phyloP scores from a whole-genome alignment of 352 stramenopile species.

The Phytophthora chlamydospora region DNA sequence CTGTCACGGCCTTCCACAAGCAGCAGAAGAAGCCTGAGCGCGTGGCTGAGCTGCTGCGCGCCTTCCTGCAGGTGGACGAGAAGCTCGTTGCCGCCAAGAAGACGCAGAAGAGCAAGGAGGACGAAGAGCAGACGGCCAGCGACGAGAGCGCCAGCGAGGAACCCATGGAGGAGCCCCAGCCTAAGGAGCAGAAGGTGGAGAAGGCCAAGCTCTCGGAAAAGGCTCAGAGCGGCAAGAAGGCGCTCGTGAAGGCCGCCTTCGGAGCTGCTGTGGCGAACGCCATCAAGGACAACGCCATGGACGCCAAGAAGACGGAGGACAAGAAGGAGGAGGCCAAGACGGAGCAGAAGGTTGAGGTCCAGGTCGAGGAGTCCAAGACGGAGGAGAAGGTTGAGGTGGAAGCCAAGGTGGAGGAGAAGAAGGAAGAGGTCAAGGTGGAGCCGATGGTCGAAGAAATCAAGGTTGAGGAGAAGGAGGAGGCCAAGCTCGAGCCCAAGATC shows the following conservation, averaged over 20 bases:
- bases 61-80: slow-evolving; percentile 55
- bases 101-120: slow-evolving; percentile 12
- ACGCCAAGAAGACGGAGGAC: slow-evolving; percentile 22
- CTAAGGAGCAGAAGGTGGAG: slow-evolving; percentile 21
- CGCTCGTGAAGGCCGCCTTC: slow-evolving; percentile 34
- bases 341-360: slow-evolving; percentile 11
- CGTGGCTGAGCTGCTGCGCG: slow-evolving; percentile 46
- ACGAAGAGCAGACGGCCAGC: slow-evolving; percentile 30
- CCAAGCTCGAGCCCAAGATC: slow-evolving; percentile 16
- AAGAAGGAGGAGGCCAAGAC: slow-evolving; percentile 13
- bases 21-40: slow-evolving; percentile 34
- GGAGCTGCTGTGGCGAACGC: slow-evolving; percentile 33
- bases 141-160: slow-evolving; percentile 38
- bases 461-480: slow-evolving; percentile 14
- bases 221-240: slow-evolving; percentile 36
- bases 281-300: slow-evolving; percentile 38
- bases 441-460: slow-evolving; percentile 18
- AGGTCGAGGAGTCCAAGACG: slow-evolving; percentile 1
- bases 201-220: slow-evolving; percentile 26
- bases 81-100: slow-evolving; percentile 29
- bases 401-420: not conserved
- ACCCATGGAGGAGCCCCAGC: slow-evolving; percentile 18
- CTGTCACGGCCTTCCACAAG: slow-evolving; percentile 40
- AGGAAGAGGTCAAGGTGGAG: slow-evolving; percentile 9
- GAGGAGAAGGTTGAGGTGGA: slow-evolving; percentile 7